Percentiles rank a stretch among this genome's conserved stretches.
These are phyloP conservation scores for Fusarium poae DNA, from an alignment of 2,329 filamentous ascomycete species.

Conservation along the genomic window DNA sequence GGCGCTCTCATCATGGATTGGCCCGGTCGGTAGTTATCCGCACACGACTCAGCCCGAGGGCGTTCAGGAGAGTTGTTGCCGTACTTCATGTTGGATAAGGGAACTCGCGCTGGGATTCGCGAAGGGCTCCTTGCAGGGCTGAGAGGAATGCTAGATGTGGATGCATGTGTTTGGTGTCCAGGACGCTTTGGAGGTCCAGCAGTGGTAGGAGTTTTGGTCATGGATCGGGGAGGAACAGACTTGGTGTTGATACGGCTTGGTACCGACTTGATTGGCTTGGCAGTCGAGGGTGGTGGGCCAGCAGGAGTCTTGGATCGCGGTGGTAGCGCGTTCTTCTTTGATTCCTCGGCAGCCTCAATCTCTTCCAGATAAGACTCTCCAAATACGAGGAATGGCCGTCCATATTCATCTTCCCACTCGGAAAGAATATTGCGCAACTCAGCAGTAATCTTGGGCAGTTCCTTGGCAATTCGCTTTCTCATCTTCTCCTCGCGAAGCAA, in stretches of 20 bases:
- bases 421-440: conserved; percentile 88
- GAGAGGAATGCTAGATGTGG: conserved; percentile 47
- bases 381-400: conserved; percentile 90
- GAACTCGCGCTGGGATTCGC: conserved; percentile 77
- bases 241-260: conserved; percentile 48
- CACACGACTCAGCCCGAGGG: conserved; percentile 58
- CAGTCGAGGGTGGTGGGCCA: conserved; percentile 63
- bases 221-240: conserved; percentile 55
- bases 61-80: conserved; percentile 88
- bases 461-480: conserved; percentile 96
- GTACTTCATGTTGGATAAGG: conserved; percentile 76
- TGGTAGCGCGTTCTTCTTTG: conserved; percentile 66
- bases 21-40: conserved; percentile 64
- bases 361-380: conserved; percentile 91
- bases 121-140: conserved; percentile 54
- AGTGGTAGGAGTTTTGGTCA: conserved; percentile 69
- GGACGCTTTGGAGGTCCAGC: conserved; percentile 50
- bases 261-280: conserved; percentile 55
- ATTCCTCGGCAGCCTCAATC: conserved; percentile 71
- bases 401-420: conserved; percentile 93
- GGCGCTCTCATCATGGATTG: conserved; percentile 73
- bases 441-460: conserved; percentile 88
- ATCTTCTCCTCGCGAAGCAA: conserved; percentile 97
- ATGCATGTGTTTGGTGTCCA: conserved; percentile 36
- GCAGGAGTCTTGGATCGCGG: conserved; percentile 80